Percentiles rank a stretch among this genome's conserved stretches.
Evolutionary conservation across 1,284 basidiomycete genomes (phyloP).

Genomic region (Leccinum angustisporum): DNA sequence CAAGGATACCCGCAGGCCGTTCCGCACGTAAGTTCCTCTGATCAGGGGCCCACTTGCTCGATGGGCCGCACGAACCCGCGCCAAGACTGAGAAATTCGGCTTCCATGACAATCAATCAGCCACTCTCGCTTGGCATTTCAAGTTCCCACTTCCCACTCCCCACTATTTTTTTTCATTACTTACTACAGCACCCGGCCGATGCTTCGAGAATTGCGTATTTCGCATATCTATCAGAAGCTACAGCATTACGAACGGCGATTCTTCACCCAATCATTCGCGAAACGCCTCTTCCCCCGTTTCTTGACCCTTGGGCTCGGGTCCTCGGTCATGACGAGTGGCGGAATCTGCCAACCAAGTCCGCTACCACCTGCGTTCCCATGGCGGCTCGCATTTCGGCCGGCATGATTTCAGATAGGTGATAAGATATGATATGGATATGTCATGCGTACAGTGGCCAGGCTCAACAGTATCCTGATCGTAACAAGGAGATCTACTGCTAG

Average conservation of each 20-base stretch:
- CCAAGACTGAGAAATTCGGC: slow-evolving; percentile 3
- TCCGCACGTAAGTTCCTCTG: neutral
- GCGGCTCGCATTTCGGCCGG: neutral
- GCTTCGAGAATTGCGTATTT: slow-evolving; percentile 12
- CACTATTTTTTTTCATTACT: slow-evolving; percentile 7
- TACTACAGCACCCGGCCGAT: slow-evolving; percentile 6
- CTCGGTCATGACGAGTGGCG: neutral
- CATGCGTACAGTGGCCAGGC: neutral
- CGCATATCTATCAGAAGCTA: slow-evolving; percentile 16
- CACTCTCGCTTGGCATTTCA: slow-evolving; percentile 11
- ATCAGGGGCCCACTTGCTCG: neutral
- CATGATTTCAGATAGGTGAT: neutral
- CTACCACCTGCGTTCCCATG: neutral
- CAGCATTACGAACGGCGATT: slow-evolving; percentile 4
- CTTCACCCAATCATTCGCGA: neutral
- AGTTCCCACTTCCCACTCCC: neutral
- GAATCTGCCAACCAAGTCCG: neutral
- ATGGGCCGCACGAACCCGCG: slow-evolving; percentile 11
- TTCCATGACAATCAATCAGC: slow-evolving; percentile 23
- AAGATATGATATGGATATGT: neutral
- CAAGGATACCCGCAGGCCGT: neutral
- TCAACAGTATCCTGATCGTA: neutral
- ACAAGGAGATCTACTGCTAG: neutral
- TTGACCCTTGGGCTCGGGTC: neutral
- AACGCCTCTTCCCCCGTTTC: neutral